phyloP scores from a whole-genome alignment of 176 grass and related monocot genomes.

The Puccinellia tenuiflora region DNA sequence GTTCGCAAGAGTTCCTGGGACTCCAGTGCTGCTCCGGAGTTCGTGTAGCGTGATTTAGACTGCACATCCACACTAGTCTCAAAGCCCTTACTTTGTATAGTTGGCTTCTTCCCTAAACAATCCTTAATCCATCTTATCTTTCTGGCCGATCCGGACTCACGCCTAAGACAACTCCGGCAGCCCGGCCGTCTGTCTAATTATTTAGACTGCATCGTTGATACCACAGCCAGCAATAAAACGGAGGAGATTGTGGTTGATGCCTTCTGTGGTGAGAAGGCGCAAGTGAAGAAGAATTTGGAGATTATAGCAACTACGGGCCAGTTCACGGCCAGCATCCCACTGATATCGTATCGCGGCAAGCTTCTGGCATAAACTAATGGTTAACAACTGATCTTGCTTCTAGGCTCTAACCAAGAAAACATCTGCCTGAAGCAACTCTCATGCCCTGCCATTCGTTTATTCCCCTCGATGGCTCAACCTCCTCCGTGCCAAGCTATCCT shows the following conservation, averaged over 20 bases:
- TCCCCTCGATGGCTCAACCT: slow-evolving; percentile 2
- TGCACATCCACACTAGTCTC: background rate
- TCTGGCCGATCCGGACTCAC: background rate
- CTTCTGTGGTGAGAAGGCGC: background rate
- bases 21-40: background rate
- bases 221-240: background rate
- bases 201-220: too few species aligned
- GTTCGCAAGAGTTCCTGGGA: background rate
- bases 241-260: too few species aligned
- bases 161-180: background rate
- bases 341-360: background rate
- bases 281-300: background rate
- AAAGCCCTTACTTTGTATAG: background rate
- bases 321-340: background rate
- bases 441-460: slow-evolving; percentile 12
- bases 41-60: background rate
- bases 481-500: slow-evolving; percentile 52
- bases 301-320: too few species aligned
- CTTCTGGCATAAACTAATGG: background rate
- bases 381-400: slow-evolving; percentile 6
- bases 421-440: slow-evolving; percentile 10
- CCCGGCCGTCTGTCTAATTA: background rate
- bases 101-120: background rate
- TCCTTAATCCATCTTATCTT: background rate
- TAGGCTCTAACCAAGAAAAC: slow-evolving; percentile 1